Evolutionary conservation across 2,329 filamentous ascomycete species (phyloP).

Genomic region (Trichoderma guizhouense): DNA sequence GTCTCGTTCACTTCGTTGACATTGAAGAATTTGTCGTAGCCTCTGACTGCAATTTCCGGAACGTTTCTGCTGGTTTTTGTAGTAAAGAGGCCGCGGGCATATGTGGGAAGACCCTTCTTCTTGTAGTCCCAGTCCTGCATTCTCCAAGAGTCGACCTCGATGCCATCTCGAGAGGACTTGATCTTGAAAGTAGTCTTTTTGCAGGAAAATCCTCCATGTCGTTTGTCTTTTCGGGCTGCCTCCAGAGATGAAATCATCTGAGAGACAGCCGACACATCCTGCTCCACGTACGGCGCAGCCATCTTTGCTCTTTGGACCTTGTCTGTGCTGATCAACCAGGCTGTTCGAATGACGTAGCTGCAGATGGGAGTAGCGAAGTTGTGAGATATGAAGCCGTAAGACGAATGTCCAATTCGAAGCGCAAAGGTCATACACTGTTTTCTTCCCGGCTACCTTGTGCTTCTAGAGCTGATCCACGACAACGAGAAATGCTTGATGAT

Average conservation of each 20-base stretch:
- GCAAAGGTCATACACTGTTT: neutral
- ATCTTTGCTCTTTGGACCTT: constrained; percentile 22
- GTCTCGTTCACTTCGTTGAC: constrained; percentile 77
- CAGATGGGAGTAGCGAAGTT: neutral
- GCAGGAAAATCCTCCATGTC: constrained; percentile 63
- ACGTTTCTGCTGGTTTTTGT: constrained; percentile 61
- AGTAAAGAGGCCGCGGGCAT: constrained; percentile 94
- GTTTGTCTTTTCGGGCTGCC: constrained; percentile 49
- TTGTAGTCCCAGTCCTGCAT: constrained; percentile 98
- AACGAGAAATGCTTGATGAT: neutral
- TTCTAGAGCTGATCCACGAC: neutral
- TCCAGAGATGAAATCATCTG: constrained; percentile 65
- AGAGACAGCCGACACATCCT: constrained; percentile 66
- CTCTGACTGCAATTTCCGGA: constrained; percentile 77
- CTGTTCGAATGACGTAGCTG: neutral
- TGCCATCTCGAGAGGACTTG: constrained; percentile 55
- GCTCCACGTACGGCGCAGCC: constrained; percentile 58
- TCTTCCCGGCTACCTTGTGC: neutral
- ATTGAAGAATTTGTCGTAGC: constrained; percentile 99
- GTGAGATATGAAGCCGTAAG: neutral
- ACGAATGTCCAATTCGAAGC: neutral
- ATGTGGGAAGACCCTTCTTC: constrained; percentile 77
- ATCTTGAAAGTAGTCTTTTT: constrained; percentile 79
- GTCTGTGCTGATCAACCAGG: neutral
- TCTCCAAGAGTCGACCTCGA: constrained; percentile 84